These are phyloP conservation scores for Solanum gandarillasii DNA, from an alignment of 257 asterid genomes.

Conservation along the genomic window DNA sequence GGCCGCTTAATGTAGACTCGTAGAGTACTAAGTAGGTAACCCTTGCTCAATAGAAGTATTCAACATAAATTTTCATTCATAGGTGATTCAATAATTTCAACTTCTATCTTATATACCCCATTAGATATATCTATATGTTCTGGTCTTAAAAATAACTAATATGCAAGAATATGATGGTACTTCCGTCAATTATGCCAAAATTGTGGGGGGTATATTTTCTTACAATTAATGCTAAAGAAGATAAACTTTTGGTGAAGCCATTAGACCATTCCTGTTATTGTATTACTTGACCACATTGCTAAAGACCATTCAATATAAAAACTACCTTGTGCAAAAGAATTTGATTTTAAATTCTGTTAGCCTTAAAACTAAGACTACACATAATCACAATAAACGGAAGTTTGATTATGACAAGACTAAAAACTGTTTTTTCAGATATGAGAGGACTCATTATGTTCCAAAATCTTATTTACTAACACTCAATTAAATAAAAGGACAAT, in stretches of 20 bases:
- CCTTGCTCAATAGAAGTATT: not conserved
- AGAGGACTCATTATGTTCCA: not conserved
- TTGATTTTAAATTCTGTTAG: not conserved
- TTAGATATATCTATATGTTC: not conserved
- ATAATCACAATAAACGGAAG: not conserved
- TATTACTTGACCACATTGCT: not conserved
- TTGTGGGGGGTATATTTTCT: not conserved
- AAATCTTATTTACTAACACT: not conserved
- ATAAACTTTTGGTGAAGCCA: not conserved
- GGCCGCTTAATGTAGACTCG: not conserved
- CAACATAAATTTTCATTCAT: not conserved
- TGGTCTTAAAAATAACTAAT: not conserved
- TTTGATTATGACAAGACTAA: not conserved
- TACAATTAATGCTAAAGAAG: not conserved
- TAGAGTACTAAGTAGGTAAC: not conserved
- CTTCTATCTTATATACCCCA: not conserved
- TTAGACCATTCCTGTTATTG: not conserved
- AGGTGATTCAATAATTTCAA: not conserved
- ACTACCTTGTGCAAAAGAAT: not conserved
- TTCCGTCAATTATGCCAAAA: not conserved
- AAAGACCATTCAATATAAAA: not conserved
- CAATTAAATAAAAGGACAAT: not conserved
- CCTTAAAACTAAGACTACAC: not conserved
- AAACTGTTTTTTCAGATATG: not conserved
- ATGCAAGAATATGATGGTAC: not conserved